Evolutionary conservation across 805 yeast genomes (phyloP), one percentile per base, ranked within the genome.

Genomic region (Schwanniomyces vanrijiae): DNA sequence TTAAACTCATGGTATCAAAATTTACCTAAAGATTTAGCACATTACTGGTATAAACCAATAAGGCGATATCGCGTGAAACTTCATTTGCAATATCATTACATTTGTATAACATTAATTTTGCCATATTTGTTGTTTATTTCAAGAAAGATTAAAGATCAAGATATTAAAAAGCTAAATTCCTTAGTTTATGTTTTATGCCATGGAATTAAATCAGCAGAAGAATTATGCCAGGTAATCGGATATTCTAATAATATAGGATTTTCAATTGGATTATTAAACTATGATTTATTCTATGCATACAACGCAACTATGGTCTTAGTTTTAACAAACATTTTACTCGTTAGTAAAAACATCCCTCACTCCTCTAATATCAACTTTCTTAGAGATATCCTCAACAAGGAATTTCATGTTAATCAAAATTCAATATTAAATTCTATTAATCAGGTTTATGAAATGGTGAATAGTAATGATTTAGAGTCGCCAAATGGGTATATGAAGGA

Each of bases 261-360:
- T 43, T 63, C 71, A 53, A 70, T 68, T 54, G 80, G 80, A n/a
- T 72, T 77, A 1, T 40, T 73, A n/a, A 70, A 73, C 29, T 62
- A 65, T 31, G 81, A 76, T 49, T 68, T 75, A 33, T 73, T 73
- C 54, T 65, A 67, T 53, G 75, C 71, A 5, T 76, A 76, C 50
- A 67, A 68, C 48, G 71, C 78, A 1, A 66, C 68, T 1, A 64
- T 76, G 67, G 68, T 68, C 0, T 55, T 75, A 21, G 67, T 76
- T 2, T 52, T 75, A 40, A 65, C 75, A n/a, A 71, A 68, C 46
- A 66, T 76, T 34, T 58, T 65, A 16, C 59, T 67, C 50, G 11
- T 38, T 43, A 19, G 28, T 39, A 35, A 43, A 19, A 24, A 35
- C 6, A 20, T 20, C 7, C 8, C 25, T 1, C 20, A 13, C 28